Percentiles rank a stretch among this genome's conserved stretches.
Conservation (phyloP, 2,329 filamentous ascomycete genomes). For the Microsporum ferrugineum region DNA sequence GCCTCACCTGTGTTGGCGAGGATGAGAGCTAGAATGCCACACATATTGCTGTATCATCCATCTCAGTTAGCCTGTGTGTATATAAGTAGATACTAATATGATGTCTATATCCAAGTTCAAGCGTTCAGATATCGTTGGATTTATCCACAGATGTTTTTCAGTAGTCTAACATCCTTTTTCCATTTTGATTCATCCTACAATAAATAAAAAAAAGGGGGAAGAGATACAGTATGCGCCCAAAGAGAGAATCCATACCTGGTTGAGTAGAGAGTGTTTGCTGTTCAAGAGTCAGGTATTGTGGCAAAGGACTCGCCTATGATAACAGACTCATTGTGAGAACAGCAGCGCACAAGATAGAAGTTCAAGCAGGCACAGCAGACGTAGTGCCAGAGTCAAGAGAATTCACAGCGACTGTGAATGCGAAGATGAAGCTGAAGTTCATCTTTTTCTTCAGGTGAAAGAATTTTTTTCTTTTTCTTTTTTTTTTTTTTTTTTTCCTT, state of each 20-base stretch:
- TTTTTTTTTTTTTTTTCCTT: not conserved
- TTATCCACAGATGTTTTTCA: constrained; percentile 35
- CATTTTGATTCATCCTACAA: not conserved
- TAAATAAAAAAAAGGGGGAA: not conserved
- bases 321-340: not conserved
- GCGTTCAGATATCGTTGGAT: constrained; percentile 12
- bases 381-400: not conserved
- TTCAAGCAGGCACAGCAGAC: not conserved
- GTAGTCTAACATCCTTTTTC: constrained; percentile 39
- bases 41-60: constrained; percentile 38
- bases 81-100: not conserved
- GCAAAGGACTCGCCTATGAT: not conserved
- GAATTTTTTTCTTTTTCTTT: not conserved
- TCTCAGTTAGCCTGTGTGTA: not conserved
- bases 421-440: not conserved
- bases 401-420: not conserved
- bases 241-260: not conserved
- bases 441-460: not conserved
- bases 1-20: constrained; percentile 44
- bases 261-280: not conserved
- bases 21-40: constrained; percentile 51
- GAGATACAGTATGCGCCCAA: not conserved
- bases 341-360: not conserved
- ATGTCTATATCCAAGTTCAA: constrained; percentile 5
- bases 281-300: not conserved